A percentile compares a stretch with the other conserved stretches of the same genome.
These are phyloP conservation scores for Beta corolliflora DNA, from an alignment of 179 eudicot genomes.

Conservation along the genomic window DNA sequence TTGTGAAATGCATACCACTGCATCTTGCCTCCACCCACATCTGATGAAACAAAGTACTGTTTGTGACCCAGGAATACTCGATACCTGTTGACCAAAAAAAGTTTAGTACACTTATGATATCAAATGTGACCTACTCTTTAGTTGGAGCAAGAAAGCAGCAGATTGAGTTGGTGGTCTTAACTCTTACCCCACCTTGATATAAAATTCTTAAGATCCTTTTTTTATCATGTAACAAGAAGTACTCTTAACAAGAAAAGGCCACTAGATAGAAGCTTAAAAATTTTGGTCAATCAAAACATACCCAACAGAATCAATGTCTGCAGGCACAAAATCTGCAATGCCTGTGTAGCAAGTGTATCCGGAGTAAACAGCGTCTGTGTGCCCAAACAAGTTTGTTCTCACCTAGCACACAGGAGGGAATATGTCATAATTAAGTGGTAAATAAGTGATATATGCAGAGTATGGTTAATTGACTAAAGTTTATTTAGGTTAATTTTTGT, in stretches of 20 bases:
- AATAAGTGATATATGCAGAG: neutral
- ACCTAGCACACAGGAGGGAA: slow-evolving; percentile 43
- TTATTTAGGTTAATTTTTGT: too few species aligned
- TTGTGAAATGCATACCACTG: slow-evolving; percentile 99
- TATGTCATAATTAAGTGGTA: neutral
- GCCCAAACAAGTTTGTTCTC: slow-evolving; percentile 78
- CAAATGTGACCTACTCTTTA: neutral
- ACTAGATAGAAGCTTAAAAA: neutral
- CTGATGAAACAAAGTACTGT: slow-evolving; percentile 94
- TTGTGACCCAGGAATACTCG: slow-evolving; percentile 96
- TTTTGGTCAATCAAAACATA: slow-evolving; percentile 31
- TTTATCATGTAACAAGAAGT: too few species aligned
- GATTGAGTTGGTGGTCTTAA: neutral
- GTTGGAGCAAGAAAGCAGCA: neutral
- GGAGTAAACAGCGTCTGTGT: slow-evolving; percentile 68
- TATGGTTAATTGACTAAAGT: too few species aligned
- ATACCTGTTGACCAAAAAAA: slow-evolving; percentile 50
- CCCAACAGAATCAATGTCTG: slow-evolving; percentile 95
- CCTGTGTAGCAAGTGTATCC: slow-evolving; percentile 98
- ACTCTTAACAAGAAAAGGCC: neutral
- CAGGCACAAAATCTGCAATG: slow-evolving; percentile 92
- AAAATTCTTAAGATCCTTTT: too few species aligned
- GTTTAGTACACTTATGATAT: slow-evolving; percentile 8
- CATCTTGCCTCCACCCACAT: slow-evolving; percentile 98
- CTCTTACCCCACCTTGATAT: neutral